Conservation (phyloP, 768 basidiomycete genomes). For the Rickenella mellea region DNA sequence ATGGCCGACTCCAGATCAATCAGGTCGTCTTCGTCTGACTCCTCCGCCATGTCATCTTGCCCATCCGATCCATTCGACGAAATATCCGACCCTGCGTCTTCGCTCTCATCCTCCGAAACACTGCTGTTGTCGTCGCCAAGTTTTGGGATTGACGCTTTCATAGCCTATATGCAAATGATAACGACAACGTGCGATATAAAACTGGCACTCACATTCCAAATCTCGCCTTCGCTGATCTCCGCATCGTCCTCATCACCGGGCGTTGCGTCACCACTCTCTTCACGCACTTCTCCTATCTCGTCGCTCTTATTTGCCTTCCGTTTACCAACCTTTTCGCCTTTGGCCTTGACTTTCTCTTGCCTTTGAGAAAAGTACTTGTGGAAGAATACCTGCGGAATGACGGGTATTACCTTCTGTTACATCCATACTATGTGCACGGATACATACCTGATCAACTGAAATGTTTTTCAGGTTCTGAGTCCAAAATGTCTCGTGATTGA, state of each 20-base stretch:
- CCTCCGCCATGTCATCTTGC: constrained; percentile 46
- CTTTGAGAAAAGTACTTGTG: constrained; percentile 81
- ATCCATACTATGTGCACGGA: background rate
- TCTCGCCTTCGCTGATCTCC: constrained; percentile 43
- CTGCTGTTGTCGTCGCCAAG: constrained; percentile 30
- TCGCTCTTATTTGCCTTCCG: constrained; percentile 26
- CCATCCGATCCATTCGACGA: constrained; percentile 22
- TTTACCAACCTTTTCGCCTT: constrained; percentile 35
- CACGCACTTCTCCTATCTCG: constrained; percentile 15
- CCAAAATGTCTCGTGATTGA: constrained; percentile 76
- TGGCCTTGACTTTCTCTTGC: constrained; percentile 42
- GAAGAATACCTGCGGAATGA: constrained; percentile 63
- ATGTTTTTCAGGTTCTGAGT: constrained; percentile 59
- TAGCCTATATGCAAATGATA: constrained; percentile 44
- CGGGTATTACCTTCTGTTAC: constrained; percentile 3
- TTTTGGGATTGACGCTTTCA: constrained; percentile 79
- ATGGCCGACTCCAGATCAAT: constrained; percentile 46
- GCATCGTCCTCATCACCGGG: constrained; percentile 22
- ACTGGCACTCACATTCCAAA: constrained; percentile 70
- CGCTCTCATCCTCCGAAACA: constrained; percentile 20
- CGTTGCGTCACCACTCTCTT: constrained; percentile 24
- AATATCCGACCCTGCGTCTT: constrained; percentile 20
- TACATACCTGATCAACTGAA: constrained; percentile 74
- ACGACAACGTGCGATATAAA: background rate
- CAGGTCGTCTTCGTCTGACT: constrained; percentile 64